Base-by-base conservation (phyloP, 2,329 filamentous ascomycete species). In the Penicillium aurantiogriseum region DNA sequence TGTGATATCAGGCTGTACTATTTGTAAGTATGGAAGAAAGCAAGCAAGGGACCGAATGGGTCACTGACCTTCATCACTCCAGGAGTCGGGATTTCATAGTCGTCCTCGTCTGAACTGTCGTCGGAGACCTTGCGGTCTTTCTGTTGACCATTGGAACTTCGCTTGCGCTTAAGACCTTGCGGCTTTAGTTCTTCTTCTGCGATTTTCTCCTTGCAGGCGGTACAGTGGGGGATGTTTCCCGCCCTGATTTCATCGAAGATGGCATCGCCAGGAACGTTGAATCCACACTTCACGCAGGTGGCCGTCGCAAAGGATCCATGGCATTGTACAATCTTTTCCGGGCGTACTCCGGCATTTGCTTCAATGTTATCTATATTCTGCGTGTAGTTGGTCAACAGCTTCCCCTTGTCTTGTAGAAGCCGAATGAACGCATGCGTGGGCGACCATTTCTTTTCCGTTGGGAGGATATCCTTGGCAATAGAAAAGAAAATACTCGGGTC, bases 351-450 rank as follows among this genome's bases (percentile, higher is more conserved):
- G 0, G 93, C 93, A 68, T 90, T 87, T 60, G 87, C 84, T 74
- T 99, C 93, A 51, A 97, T 86, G 67, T 97, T 97, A 79, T 99
- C 94, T 69, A 99, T 97, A 74, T 99, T 99, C 73, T 99, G 94
- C 0, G 94, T 96, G 79, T 97, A 99, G 77, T 97, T 97, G 42
- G 92, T 97, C 58, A 97, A 84, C 7, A 99, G 84, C 74, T 96
- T 96, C 63, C 85, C 87, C 74, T 92, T 89, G 65, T 93, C 84
- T 74, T 99, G 90, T 36, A 99, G 83, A 67, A 97, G 82, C 35
- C 87, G 86, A 69, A 99, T 95, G 78, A 99, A 99, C 52, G 89
- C 88, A 79, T 99, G 94, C 0, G 94, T 97, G 0, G 93, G 92
- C 1, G 93, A 92, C 79, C 87, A 96, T 67, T 87, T 87, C 64